Percentiles rank a stretch among this genome's conserved stretches.
phyloP scores from a whole-genome alignment of 108 stramenopile genomes.

The Cyclotella baltica region DNA sequence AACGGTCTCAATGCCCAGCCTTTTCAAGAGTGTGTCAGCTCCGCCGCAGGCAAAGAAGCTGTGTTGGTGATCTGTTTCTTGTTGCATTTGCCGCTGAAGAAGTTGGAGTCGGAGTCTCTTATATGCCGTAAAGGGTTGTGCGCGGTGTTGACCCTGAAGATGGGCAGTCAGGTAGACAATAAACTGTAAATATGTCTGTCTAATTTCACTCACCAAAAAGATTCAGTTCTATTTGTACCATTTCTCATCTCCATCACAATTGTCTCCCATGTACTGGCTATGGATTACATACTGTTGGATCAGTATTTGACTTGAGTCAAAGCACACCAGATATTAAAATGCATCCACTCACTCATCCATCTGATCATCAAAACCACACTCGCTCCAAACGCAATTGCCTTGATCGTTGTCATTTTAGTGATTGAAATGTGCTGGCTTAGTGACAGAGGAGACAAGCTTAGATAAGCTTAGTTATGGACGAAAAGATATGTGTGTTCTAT shows the following conservation, averaged over 20 bases:
- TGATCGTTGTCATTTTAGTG: not conserved
- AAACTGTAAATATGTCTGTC: too few species aligned
- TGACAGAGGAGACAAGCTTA: not conserved
- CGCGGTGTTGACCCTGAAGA: constrained; percentile 67
- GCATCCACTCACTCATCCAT: constrained; percentile 36
- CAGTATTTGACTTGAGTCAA: not conserved
- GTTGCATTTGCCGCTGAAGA: constrained; percentile 22
- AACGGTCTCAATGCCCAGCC: constrained; percentile 15
- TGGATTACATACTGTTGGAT: not conserved
- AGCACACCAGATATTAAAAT: not conserved
- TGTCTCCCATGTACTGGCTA: not conserved
- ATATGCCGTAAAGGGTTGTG: constrained; percentile 57
- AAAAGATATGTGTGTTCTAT: constrained; percentile 73
- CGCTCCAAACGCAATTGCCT: too few species aligned
- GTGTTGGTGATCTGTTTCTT: constrained; percentile 59
- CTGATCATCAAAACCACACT: constrained; percentile 34
- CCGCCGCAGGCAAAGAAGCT: constrained; percentile 69
- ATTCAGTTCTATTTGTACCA: constrained; percentile 61
- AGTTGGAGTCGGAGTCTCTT: not conserved
- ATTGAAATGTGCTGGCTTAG: constrained; percentile 53
- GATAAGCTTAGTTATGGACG: constrained; percentile 44
- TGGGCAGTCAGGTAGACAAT: too few species aligned
- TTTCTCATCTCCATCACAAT: constrained; percentile 39
- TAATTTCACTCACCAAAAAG: not conserved
- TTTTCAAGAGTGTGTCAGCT: constrained; percentile 46